Conservation (phyloP, 495 filamentous ascomycete species). For the Aspergillus indologenus region DNA sequence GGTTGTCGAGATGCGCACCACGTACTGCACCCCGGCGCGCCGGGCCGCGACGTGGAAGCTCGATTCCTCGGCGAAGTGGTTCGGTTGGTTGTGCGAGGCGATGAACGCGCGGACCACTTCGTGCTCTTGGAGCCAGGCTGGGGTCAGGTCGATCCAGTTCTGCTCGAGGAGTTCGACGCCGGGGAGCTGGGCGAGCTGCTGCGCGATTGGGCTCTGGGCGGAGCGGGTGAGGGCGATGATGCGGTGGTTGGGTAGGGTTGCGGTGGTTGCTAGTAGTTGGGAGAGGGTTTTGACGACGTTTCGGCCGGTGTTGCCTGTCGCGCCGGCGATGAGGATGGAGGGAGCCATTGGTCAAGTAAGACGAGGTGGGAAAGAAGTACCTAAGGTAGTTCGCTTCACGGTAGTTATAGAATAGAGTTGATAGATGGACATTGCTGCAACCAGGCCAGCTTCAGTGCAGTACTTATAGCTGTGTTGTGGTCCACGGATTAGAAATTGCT, state of each 20-base stretch:
- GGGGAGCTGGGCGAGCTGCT: not conserved
- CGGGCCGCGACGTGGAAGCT: constrained; percentile 37
- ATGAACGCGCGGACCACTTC: constrained; percentile 41
- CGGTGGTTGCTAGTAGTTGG: constrained; percentile 29
- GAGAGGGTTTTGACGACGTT: constrained; percentile 32
- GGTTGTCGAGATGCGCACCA: constrained; percentile 47
- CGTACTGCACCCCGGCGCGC: constrained; percentile 43
- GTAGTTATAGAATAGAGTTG: not conserved
- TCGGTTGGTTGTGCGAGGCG: constrained; percentile 37
- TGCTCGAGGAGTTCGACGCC: constrained; percentile 38
- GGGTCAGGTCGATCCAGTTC: constrained; percentile 41
- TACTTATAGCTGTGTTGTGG: too few species aligned
- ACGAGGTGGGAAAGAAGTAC: too few species aligned
- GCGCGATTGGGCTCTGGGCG: not conserved
- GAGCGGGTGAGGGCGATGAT: constrained; percentile 44
- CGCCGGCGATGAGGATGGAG: constrained; percentile 26
- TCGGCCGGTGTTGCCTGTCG: constrained; percentile 42
- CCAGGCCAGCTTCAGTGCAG: too few species aligned
- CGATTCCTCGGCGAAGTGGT: constrained; percentile 44
- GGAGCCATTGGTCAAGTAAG: not conserved
- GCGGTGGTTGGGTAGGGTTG: constrained; percentile 25
- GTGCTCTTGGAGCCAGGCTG: constrained; percentile 42
- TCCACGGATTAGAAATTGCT: too few species aligned
- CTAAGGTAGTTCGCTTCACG: too few species aligned
- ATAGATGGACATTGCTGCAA: too few species aligned